Evolutionary conservation across 2,329 filamentous ascomycete genomes (phyloP), one percentile per base, ranked within the genome.

Genomic region (Neonectria punicea): DNA sequence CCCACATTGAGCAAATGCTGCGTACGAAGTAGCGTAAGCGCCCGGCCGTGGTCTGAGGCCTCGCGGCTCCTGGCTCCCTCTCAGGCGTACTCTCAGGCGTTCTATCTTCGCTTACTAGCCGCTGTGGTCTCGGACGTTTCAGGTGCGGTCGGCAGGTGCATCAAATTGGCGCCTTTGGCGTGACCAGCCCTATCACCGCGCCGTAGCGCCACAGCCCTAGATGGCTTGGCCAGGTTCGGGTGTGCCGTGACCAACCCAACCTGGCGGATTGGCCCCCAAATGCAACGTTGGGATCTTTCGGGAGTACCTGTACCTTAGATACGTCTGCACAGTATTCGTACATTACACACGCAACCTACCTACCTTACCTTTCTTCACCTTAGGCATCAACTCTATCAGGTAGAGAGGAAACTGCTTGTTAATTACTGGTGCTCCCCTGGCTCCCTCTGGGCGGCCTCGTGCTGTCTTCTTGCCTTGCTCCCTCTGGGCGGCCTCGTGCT

Each of bases 1-100:
- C 94, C 71, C 93, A 97, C 76, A 91, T 98, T 72, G 92, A 97
- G 78, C 92, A 94, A 80, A 95, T 98, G 77, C 86, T 98, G 30
- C 71, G 75, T 87, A 88, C 76, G 81, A 86, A 80, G 58, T 74
- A 70, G 57, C 55, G 28, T 25, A 60, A 68, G 51, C 55, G 53
- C 50, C 20, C 18, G 30, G n/a, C n/a, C 7, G 11, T 28, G 22
- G n/a, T 22, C 14, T 28, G 8, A 8, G 39, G 39, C n/a, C 39
- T 10, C 16, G 39, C 16, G 39, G 39, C 16, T 18, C 53, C 10
- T 14, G 57, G 36, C 20, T 32, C 16, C 28, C 47, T 46, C 30
- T 51, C n/a, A 30, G 30, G 62, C 30, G 54, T 39, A 50, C 44
- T 59, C 36, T 28, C 25, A 43, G 55, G 49, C 49, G 25, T 41